Base-by-base conservation (phyloP, 805 yeast species). In the Ogataea henricii region DNA sequence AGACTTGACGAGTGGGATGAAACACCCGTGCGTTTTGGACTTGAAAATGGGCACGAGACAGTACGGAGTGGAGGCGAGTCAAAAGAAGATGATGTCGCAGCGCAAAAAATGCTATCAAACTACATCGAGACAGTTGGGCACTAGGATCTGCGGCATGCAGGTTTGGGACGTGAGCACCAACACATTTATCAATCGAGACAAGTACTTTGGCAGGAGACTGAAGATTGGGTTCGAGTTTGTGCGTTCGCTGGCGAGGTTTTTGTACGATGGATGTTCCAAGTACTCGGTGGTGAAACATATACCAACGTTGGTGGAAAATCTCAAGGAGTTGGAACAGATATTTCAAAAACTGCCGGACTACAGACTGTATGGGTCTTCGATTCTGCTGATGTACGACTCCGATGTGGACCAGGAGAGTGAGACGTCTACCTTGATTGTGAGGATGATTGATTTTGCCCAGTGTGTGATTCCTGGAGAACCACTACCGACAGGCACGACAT, bases 31-130 rank as follows among this genome's bases (percentile, higher is more conserved):
- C 63, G 98, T 92, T 0, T 70, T 94, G 42, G 99, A 94, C 68
- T 73, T 94, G 58, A 94, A 94, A 64, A 94, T 94, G 98, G 99
- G 99, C 0, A 92, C 99, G 0, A 76, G 99, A 49, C 99, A 94
- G 67, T 94, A 94, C 60, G 99, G 99, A 8, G 85, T 92, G n/a
- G 96, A 90, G 54, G 97, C 98, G 0, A 74, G 76, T 5, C 65
- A 69, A 12, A 69, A 81, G 41, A 94, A 94, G 67, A 85, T 83
- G 60, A 63, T 70, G 40, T 88, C 96, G 0, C 99, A 94, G 69
- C 70, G 88, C 27, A 74, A 74, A 46, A 94, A 94, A 67, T 94
- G 99, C 66, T 70, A 76, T 3, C 68, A 73, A 47, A 92, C 98
- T 0, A 92, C 98, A 0, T 84, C 94, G 1, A 72, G 89, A 37